Evolutionary conservation across 2,329 filamentous ascomycete genomes (phyloP), one percentile per base, ranked within the genome.

Genomic region (Phyllosticta citrichinensis): DNA sequence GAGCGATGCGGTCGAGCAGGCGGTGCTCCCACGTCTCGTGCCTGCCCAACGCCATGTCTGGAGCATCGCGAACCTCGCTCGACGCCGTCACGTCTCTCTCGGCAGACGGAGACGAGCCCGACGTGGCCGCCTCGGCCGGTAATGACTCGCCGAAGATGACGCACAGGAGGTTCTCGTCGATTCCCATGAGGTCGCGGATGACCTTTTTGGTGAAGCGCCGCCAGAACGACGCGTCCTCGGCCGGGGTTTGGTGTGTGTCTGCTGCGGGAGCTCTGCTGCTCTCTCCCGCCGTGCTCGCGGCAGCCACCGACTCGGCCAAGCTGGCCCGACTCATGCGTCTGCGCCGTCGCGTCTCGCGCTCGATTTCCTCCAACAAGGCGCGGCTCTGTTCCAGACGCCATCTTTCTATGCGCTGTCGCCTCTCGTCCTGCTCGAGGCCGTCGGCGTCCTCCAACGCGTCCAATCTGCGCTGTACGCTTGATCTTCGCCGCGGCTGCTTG

Each of bases 331-430:
- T 87, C 71, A 84, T 82, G 33, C 86, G 81, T 62, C 88, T 83
- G 62, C 88, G 81, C 54, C 78, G 68, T 60, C 84, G 80, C 3
- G 91, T 96, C 74, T 96, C 91, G 64, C 84, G 87, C 73, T 95
- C 89, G 55, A 97, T 92, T 74, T 97, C 91, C 61, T 96, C 89
- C 35, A 97, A 73, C 27, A 99, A 78, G 11, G 90, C 85, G 62
- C 84, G 84, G 72, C 91, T 96, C 72, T 99, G 92, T 69, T 97
- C 93, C 69, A 95, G 76, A 61, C 92, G 84, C 94, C 94, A 99
- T 57, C 84, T 83, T 74, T 97, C 93, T 70, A 99, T 96, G 63
- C 93, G 83, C 67, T 87, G 84, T 70, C 87, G 88, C 70, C 88
- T 87, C 66, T 96, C 91, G 65, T 77, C 75, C 9, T 91, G 87